Base-by-base conservation (phyloP, 1,284 basidiomycete genomes). In the Melampsora larici-populina region DNA sequence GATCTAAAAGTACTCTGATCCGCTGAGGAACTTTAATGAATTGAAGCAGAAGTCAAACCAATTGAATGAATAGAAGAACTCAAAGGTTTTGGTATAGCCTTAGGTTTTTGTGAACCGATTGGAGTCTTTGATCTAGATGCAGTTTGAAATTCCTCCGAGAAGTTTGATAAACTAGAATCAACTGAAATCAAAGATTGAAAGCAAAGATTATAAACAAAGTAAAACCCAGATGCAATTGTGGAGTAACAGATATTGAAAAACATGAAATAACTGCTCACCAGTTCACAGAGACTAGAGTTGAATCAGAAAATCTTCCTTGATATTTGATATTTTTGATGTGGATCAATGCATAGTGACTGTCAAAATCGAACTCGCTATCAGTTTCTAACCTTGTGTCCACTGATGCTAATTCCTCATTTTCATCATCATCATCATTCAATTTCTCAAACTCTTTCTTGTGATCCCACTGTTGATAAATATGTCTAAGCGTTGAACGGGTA, bases 381-480 rank as follows among this genome's bases (percentile, higher is more conserved):
- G n/a, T 31, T 18, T 60, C 24, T 26, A 31, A 26, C 11, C 55
- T 7, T 13, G n/a, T 26, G n/a, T 11, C 17, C 8, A 24, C 55
- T 11, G n/a, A 60, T 24, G 55, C 55, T 60, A 60, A 31, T 60
- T 60, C 55, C 55, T 60, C 55, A 60, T 60, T 31, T 60, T 60
- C 55, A 26, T 60, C 55, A 60, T 60, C n/a, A n/a, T n/a, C 21
- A 60, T 8, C 29, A 26, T 60, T 26, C 15, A 46, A 17, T 5
- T 17, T 46, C 15, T 18, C 46, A 60, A 60, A 31, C 24, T 60
- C 55, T 26, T 60, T 24, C 11, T 60, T 15, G n/a, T 60, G n/a
- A 11, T 60, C 55, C n/a, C 29, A 60, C 17, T 60, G 55, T 60
- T 26, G 55, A 60, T 60, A 60, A 60, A 60, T 26, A 31, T 60